Evolutionary conservation across 352 stramenopile genomes (phyloP).

Genomic region (Phytophthora litchii): DNA sequence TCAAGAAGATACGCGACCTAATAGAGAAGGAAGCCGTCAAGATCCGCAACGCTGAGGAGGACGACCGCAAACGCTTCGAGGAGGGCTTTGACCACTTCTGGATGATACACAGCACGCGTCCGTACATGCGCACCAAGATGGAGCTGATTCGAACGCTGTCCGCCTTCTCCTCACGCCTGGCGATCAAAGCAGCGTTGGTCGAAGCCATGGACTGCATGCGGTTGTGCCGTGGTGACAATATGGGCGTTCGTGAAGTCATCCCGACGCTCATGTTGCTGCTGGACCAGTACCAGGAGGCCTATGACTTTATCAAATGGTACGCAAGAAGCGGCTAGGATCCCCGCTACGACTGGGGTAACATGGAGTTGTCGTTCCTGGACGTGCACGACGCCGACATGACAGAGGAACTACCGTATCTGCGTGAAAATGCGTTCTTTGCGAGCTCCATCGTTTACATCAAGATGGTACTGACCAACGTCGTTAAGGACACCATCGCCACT

Average conservation of each 20-base stretch:
- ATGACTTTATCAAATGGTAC: not conserved
- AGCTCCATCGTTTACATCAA: not conserved
- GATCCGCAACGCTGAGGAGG: not conserved
- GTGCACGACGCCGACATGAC: constrained; percentile 3
- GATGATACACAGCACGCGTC: not conserved
- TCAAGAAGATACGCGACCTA: not conserved
- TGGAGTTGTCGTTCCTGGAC: constrained; percentile 3
- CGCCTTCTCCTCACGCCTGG: not conserved
- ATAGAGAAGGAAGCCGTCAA: not conserved
- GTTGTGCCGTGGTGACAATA: not conserved
- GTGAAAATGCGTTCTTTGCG: not conserved
- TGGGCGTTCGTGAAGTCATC: not conserved
- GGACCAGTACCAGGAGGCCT: not conserved
- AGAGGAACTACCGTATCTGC: not conserved
- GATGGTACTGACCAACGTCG: not conserved
- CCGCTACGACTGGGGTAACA: constrained; percentile 3
- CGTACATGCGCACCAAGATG: not conserved
- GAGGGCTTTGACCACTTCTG: not conserved
- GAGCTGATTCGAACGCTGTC: not conserved
- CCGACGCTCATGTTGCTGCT: not conserved
- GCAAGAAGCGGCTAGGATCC: not conserved
- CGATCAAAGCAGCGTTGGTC: not conserved
- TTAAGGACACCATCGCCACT: not conserved
- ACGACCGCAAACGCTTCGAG: not conserved
- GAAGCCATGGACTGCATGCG: not conserved